Evolutionary conservation across 257 asterid genomes (phyloP), one percentile per base, ranked within the genome.

Genomic region (Parsonsia alboflavescens): DNA sequence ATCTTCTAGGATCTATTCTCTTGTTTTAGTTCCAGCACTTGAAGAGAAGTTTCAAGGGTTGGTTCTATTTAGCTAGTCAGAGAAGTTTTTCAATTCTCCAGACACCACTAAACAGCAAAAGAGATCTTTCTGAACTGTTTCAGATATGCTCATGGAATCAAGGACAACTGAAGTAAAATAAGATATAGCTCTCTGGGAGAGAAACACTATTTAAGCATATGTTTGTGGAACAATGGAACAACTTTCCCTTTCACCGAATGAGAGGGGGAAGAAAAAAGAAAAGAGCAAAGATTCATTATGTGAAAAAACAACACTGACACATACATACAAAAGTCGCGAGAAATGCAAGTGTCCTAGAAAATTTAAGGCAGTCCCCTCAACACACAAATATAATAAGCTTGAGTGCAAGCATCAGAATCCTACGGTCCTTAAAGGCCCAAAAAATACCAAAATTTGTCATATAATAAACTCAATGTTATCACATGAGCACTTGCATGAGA

Each of bases 331-430:
- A 54, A 39, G 53, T 74, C 42, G 57, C 71, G 15, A 50, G 54
- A 71, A 74, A 74, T 57, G 33, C 53, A 53, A 57, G 65, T 46
- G 62, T 66, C 75, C 77, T 57, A 63, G 68, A 66, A 56, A 71
- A 26, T 46, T 49, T 53, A 70, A 57, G 52, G 79, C 70, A 70
- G 74, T 82, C 72, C 85, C 85, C 77, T 78, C 72, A 13, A 78
- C 77, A 84, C 83, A 79, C 74, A 77, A 78, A 76, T 80, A 85
- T 53, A 80, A 75, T 68, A 81, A 69, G 61, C 80, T 63, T 61
- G 68, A 82, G 79, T 78, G 82, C 71, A 61, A 81, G 96, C 88
- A 93, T 86, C 91, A 80, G 84, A 90, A 85, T 80, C 85, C 79
- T 75, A 80, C 77, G 85, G 90, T 54, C 80, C 86, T 86, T 49